phyloP scores from a whole-genome alignment of 441 rosid genomes.

The Adansonia rubrostipa region DNA sequence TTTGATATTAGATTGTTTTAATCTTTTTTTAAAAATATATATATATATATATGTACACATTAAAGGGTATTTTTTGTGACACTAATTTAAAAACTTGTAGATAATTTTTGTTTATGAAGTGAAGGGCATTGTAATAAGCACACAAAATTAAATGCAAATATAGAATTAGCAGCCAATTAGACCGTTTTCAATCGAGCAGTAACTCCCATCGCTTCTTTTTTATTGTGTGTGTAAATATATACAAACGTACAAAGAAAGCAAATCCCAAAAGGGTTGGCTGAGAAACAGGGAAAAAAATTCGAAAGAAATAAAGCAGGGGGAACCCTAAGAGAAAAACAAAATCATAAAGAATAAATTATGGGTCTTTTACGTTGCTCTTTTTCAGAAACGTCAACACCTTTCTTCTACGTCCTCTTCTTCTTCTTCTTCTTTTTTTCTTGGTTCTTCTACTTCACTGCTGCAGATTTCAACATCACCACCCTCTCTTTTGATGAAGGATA shows the following conservation, averaged over 20 bases:
- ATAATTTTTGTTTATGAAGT: background rate
- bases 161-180: constrained; percentile 13
- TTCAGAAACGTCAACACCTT: constrained; percentile 5
- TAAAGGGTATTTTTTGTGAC: background rate
- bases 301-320: background rate
- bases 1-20: too few relatives aligned
- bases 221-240: background rate
- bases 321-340: background rate
- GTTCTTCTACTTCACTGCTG: constrained; percentile 21
- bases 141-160: too few relatives aligned
- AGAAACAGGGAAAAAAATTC: background rate
- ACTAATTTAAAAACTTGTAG: background rate
- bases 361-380: background rate
- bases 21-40: too few relatives aligned
- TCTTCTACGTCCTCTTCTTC: constrained; percentile 1
- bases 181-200: background rate
- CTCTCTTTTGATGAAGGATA: constrained; percentile 77
- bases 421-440: constrained; percentile 6
- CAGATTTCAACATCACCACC: constrained; percentile 53
- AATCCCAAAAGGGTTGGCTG: background rate
- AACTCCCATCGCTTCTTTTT: background rate
- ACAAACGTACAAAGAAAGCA: constrained; percentile 9
- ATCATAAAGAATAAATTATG: background rate
- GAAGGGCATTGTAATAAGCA: background rate
- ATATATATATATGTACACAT: too few relatives aligned